phyloP scores from a whole-genome alignment of 305 asterid genomes.

The Fraxinus floribunda region DNA sequence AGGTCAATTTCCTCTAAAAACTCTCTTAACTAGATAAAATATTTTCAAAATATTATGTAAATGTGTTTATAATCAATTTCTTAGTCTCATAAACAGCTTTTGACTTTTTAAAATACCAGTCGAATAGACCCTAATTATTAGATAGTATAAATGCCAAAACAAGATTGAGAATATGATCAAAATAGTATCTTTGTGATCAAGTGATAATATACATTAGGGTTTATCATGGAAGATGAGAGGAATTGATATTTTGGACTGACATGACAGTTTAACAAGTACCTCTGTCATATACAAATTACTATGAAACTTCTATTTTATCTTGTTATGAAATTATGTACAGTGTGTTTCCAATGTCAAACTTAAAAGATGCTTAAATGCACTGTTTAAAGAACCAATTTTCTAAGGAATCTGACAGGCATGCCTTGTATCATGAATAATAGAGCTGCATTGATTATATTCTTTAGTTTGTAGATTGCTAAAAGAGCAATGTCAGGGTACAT shows the following conservation, averaged over 20 bases:
- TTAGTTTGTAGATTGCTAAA: constrained; percentile 19
- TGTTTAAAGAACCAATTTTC: constrained; percentile 28
- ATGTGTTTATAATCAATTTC: too few relatives aligned
- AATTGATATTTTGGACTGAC: constrained; percentile 24
- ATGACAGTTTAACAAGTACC: constrained; percentile 17
- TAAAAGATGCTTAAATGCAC: constrained; percentile 21
- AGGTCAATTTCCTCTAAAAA: too few relatives aligned
- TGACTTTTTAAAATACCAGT: too few relatives aligned
- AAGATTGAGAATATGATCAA: constrained; percentile 9
- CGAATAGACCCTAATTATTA: not conserved
- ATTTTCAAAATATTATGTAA: too few relatives aligned
- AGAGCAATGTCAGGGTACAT: too few relatives aligned
- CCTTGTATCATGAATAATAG: constrained; percentile 47
- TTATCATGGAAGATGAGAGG: constrained; percentile 1
- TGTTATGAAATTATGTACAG: constrained; percentile 39
- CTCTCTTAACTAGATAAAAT: not conserved
- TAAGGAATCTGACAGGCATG: constrained; percentile 66
- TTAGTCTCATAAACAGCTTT: too few relatives aligned
- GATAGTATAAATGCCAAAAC: not conserved
- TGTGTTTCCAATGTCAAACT: constrained; percentile 45
- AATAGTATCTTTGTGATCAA: constrained; percentile 14
- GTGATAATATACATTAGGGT: not conserved
- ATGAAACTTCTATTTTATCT: constrained; percentile 78
- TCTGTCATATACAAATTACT: constrained; percentile 26
- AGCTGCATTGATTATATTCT: constrained; percentile 36